Conservation (phyloP, 2,329 filamentous ascomycete genomes). For the Arthrocladium fulminans region DNA sequence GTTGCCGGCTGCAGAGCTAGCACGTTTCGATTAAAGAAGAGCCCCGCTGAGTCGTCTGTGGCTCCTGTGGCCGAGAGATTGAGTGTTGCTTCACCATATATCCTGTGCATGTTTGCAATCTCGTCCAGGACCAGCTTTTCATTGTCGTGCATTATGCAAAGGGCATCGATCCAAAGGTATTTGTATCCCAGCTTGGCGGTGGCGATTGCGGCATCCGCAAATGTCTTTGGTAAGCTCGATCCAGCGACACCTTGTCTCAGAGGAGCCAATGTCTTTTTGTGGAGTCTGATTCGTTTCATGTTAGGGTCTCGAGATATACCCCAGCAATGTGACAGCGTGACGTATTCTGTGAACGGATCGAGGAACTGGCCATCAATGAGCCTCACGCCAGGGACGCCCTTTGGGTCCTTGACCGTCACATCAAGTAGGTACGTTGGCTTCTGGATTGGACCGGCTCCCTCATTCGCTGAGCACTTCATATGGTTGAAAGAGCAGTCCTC, state of each 20-base stretch:
- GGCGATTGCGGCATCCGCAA: conserved; percentile 20
- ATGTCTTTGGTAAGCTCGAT: conserved; percentile 21
- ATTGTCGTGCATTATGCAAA: conserved; percentile 24
- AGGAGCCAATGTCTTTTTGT: conserved; percentile 21
- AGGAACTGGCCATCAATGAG: conserved; percentile 22
- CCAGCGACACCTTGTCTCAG: conserved; percentile 20
- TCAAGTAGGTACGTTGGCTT: conserved; percentile 23
- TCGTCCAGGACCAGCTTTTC: conserved; percentile 19
- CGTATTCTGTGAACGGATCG: conserved; percentile 21
- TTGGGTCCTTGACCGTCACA: conserved; percentile 17
- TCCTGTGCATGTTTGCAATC: conserved; percentile 19
- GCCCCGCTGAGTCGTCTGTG: conserved; percentile 17
- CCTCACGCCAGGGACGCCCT: conserved; percentile 18
- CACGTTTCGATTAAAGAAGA: conserved; percentile 21
- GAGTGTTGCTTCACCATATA: conserved; percentile 20
- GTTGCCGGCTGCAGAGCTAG: conserved; percentile 19
- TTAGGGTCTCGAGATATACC: conserved; percentile 13
- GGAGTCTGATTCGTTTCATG: conserved; percentile 17
- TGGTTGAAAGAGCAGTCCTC: conserved; percentile 23
- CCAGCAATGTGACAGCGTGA: conserved; percentile 23
- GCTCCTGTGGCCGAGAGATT: conserved; percentile 22
- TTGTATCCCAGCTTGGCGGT: conserved; percentile 19
- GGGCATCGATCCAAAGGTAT: conserved; percentile 24
- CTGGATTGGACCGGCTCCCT: conserved; percentile 14
- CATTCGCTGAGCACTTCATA: conserved; percentile 22